Percentiles rank a stretch among this genome's conserved stretches.
phyloP scores from a whole-genome alignment of 2,329 filamentous ascomycete species.

The Exophiala viscosa region DNA sequence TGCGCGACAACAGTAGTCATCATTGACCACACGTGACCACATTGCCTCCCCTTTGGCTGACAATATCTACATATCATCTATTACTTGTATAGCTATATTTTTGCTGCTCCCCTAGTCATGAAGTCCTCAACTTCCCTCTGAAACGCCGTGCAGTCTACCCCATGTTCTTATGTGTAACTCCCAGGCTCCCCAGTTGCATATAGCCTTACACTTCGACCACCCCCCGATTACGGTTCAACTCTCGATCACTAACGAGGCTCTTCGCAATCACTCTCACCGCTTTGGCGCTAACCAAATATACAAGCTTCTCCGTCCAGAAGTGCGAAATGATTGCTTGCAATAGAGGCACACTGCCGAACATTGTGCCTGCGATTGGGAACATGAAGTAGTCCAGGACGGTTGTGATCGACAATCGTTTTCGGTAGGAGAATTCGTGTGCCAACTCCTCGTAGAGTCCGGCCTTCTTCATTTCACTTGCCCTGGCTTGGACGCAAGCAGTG shows the following conservation, averaged over 20 bases:
- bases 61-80: neutral
- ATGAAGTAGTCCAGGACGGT: constrained; percentile 62
- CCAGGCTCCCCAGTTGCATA: no score
- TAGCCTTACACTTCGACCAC: no score
- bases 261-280: constrained; percentile 28
- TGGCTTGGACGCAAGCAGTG: constrained; percentile 55
- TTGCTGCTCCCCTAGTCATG: no score
- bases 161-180: no score
- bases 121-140: no score
- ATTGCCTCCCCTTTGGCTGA: no score
- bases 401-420: constrained; percentile 53
- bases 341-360: constrained; percentile 66
- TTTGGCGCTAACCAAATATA: constrained; percentile 72
- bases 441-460: constrained; percentile 63
- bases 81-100: neutral
- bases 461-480: constrained; percentile 63
- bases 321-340: constrained; percentile 66
- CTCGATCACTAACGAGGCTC: no score
- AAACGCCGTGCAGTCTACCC: no score
- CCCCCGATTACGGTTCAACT: no score
- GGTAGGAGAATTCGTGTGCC: constrained; percentile 56
- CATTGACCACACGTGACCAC: no score
- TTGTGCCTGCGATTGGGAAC: constrained; percentile 63
- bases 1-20: neutral
- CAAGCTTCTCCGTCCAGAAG: constrained; percentile 65